Conservation (phyloP, 163 green algal species). For the Prototheca wickerhamii region DNA sequence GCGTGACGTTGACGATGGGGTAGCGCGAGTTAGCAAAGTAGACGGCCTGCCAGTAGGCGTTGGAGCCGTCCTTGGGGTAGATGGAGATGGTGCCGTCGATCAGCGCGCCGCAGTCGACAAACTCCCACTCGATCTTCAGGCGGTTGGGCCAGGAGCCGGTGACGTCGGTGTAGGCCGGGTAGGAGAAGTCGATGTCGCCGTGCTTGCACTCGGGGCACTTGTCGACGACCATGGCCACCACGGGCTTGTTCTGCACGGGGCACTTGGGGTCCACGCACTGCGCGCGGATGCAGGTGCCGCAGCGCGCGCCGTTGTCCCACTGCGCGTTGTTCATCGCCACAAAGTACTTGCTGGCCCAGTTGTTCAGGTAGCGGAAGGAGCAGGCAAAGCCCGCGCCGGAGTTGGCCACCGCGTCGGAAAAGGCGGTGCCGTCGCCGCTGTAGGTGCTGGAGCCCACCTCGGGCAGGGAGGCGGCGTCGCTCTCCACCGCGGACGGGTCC, state of each 20-base stretch:
- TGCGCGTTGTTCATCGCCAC: slow-evolving; percentile 26
- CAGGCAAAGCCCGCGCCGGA: slow-evolving; percentile 21
- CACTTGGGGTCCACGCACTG: slow-evolving; percentile 21
- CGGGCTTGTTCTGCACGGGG: slow-evolving; percentile 6
- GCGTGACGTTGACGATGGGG: slow-evolving; percentile 3
- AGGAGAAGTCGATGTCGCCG: slow-evolving; percentile 26
- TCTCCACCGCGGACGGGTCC: too few relatives aligned
- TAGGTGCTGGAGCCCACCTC: neutral
- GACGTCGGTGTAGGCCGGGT: slow-evolving; percentile 20
- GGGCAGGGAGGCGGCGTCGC: neutral
- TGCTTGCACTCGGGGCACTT: slow-evolving; percentile 27
- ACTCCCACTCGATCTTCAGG: slow-evolving; percentile 24
- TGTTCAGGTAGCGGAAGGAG: slow-evolving; percentile 23
- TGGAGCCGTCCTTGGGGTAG: slow-evolving; percentile 25
- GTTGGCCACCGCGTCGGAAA: slow-evolving; percentile 14
- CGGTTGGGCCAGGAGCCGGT: slow-evolving; percentile 27
- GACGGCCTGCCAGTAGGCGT: slow-evolving; percentile 25
- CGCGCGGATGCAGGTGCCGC: slow-evolving; percentile 21
- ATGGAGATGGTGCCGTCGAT: slow-evolving; percentile 20
- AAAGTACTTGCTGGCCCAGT: slow-evolving; percentile 23
- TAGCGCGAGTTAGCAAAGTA: slow-evolving; percentile 23
- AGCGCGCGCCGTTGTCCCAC: slow-evolving; percentile 23
- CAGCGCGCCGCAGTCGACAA: slow-evolving; percentile 12
- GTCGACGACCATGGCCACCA: slow-evolving; percentile 20
- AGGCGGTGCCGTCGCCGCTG: slow-evolving; percentile 24